Evolutionary conservation across 352 stramenopile species (phyloP), one percentile per base, ranked within the genome.

Genomic region (Phytophthora gonapodyides): DNA sequence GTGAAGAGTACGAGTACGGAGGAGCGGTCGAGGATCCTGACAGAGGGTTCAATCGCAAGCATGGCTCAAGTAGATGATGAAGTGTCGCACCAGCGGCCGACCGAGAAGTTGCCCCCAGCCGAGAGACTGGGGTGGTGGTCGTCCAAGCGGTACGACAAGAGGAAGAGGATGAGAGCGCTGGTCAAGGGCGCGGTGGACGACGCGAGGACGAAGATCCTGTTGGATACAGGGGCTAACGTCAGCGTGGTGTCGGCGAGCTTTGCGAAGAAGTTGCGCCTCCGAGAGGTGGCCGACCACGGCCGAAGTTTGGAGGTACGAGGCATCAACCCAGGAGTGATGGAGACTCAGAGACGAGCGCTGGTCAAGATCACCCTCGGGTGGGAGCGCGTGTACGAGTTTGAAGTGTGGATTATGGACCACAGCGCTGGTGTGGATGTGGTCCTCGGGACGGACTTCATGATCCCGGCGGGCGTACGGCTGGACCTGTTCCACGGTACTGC

Each of bases 331-430:
- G 40, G 33, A 12, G 52, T 45, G 12, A n/a, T 10, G n/a, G 5
- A 27, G 5, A 24, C 21, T 24, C 21, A 24, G 21, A 24, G 24
- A 27, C 16, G 46, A 33, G 38, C 31, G 1, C 11, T n/a, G 0
- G 44, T 55, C 0, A 62, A 55, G 11, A 43, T 53, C 11, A 62
- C 54, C 0, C 44, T 62, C 1, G 45, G 54, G 11, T 44, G 54
- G 21, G 10, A 43, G 11, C 11, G 2, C 1, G 54, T 48, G 0
- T 62, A 55, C 7, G 54, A 17, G 36, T 62, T 55, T n/a, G 44
- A 62, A 4, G 2, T 62, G 2, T 55, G 54, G 36, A 12, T 62
- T 2, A 62, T 64, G 56, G 17, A 42, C 1, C 56, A 57, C 27
- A 50, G 13, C 7, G 45, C 45, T 5, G 46, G 31, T 27, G 30